Evolutionary conservation across 75 land plant genomes (phyloP), one percentile per base, ranked within the genome.

Genomic region (Isoetes taiwanensis): DNA sequence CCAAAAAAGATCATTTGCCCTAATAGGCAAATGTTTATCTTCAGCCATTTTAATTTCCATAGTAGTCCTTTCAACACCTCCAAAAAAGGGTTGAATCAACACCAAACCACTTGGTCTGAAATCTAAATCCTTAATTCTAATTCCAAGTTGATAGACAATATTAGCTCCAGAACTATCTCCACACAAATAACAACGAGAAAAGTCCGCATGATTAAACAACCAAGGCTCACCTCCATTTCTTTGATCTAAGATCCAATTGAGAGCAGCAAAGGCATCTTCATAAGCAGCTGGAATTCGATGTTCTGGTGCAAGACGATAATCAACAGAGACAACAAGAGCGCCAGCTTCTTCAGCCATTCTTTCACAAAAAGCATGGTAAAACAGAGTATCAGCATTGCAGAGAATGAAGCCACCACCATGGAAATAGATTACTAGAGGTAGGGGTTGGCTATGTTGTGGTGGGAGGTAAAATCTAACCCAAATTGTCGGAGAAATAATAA

Each of bases 21-120:
- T n/a, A n/a, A n/a, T n/a, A n/a, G n/a, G n/a, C n/a, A n/a, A n/a
- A n/a, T n/a, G n/a, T n/a, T n/a, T n/a, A n/a, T 67, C 58, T 8
- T 59, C 53, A 1, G 16, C 61, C 34, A 56, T 30, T 27, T 58
- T 43, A 1, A 67, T 0, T 73, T 81, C 81, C 3, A 81, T 78
- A 25, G 6, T 61, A 0, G 70, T 66, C 61, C 85, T 56, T 26
- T 60, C 52, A n/a, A 29, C 38, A 30, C 79, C 78, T 3, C 85
- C 74, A 41, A 84, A 78, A 34, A 68, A 77, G 1, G 88, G 81
- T 26, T 74, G 72, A 35, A 65, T 34, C 63, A 78, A 16, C 11
- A 84, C 56, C 60, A 73, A 4, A 3, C 84, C 84, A n/a, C n/a
- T n/a, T n/a, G n/a, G n/a, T 41, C n/a, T n/a, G n/a, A n/a, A n/a